These are phyloP conservation scores for Aspergillus intermedius DNA, from an alignment of 2,329 filamentous ascomycete species.

Conservation along the genomic window DNA sequence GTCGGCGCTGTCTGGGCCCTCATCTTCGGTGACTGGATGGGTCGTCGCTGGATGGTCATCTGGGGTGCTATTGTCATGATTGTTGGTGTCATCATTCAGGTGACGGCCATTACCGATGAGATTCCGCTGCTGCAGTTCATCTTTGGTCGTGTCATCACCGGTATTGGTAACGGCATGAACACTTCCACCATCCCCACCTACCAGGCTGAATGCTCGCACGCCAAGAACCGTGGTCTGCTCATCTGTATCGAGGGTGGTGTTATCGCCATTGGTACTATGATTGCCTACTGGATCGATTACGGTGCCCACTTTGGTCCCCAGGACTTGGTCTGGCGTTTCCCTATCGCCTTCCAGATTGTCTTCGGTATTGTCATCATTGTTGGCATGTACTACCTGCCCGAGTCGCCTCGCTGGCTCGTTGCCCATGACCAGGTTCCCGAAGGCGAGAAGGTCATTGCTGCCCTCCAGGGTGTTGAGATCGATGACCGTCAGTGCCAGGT, in stretches of 20 bases:
- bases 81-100: conserved; percentile 1
- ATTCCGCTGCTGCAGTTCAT: conserved; percentile 38
- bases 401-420: conserved; percentile 34
- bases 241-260: conserved; percentile 1
- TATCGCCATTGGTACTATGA: conserved; percentile 21
- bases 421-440: conserved; percentile 34
- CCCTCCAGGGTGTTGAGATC: conserved; percentile 36
- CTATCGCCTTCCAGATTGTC: conserved; percentile 41
- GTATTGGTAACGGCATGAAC: conserved; percentile 46
- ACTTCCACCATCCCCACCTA: conserved; percentile 44
- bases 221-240: conserved; percentile 1
- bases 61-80: conserved; percentile 1
- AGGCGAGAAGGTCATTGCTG: conserved; percentile 40
- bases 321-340: conserved; percentile 38
- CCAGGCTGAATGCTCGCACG: conserved; percentile 31
- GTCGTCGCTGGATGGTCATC: conserved; percentile 1
- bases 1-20: neutral
- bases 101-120: neutral
- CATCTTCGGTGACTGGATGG: neutral
- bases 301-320: conserved; percentile 20
- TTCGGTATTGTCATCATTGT: conserved; percentile 34
- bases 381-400: conserved; percentile 30
- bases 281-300: conserved; percentile 42
- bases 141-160: conserved; percentile 41
- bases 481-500: conserved; percentile 10